A percentile compares a stretch with the other conserved stretches of the same genome.
phyloP scores from a whole-genome alignment of 2,329 filamentous ascomycete genomes.

The Fusarium lyarnte region DNA sequence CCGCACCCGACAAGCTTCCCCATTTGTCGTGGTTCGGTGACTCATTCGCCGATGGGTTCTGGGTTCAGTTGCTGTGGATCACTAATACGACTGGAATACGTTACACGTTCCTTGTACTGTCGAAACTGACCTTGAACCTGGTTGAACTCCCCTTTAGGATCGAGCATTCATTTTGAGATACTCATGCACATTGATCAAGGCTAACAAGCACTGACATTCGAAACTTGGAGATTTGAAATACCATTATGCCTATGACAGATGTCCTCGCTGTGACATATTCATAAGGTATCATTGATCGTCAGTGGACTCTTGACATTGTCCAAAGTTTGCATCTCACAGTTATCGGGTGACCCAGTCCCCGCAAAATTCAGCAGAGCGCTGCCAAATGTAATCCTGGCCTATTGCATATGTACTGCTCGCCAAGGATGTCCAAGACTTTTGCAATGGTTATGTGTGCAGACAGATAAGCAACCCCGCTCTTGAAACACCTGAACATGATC shows the following conservation, averaged over 20 bases:
- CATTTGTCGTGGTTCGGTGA: neutral
- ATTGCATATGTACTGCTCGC: neutral
- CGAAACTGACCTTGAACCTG: accelerated
- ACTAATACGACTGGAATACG: too few species aligned
- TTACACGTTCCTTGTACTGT: too few species aligned
- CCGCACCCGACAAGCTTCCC: neutral
- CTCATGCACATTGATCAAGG: accelerated
- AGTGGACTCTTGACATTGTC: neutral
- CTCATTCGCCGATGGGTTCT: neutral
- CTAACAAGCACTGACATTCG: accelerated
- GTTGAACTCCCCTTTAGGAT: accelerated
- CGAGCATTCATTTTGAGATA: accelerated
- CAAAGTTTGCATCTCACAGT: neutral
- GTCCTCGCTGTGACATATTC: accelerated
- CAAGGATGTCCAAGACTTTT: neutral
- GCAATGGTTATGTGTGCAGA: accelerated
- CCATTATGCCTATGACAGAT: accelerated
- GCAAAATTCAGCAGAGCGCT: neutral
- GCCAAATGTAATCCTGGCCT: accelerated
- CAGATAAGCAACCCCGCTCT: neutral
- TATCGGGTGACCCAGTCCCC: neutral
- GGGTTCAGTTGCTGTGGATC: accelerated
- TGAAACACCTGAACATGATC: accelerated
- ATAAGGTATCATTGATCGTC: accelerated
- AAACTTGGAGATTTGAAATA: accelerated